Evolutionary conservation across 352 stramenopile genomes (phyloP).

Genomic region (Pythium grandisporangium): DNA sequence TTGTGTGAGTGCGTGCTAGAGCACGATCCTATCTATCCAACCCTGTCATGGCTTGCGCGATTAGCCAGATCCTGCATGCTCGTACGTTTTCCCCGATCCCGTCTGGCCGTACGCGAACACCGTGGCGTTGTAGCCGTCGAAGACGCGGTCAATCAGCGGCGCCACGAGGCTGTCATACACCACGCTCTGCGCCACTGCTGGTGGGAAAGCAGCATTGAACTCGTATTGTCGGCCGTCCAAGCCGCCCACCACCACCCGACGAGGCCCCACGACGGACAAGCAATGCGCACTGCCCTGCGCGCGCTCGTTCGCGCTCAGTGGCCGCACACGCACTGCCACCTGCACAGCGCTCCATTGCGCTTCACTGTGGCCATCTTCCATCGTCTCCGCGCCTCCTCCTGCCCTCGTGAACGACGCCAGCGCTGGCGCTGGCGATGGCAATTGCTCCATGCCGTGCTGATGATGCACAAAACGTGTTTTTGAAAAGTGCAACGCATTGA

Average conservation of each 20-base stretch:
- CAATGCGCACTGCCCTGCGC: constrained; percentile 30
- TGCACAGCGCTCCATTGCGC: constrained; percentile 24
- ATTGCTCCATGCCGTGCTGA: not conserved
- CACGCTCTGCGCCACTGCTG: constrained; percentile 19
- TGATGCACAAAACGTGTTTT: not conserved
- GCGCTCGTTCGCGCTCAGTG: constrained; percentile 26
- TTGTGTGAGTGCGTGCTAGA: too few relatives aligned
- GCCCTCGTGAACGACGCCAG: too few relatives aligned
- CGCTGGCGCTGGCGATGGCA: too few relatives aligned
- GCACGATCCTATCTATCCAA: too few relatives aligned
- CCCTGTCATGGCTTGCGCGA: constrained; percentile 9
- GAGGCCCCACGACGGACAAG: constrained; percentile 10
- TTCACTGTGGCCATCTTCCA: not conserved
- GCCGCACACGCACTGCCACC: constrained; percentile 42
- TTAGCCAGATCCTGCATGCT: not conserved
- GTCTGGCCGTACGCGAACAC: constrained; percentile 95
- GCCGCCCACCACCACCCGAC: constrained; percentile 20
- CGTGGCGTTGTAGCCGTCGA: constrained; percentile 93
- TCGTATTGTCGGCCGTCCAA: constrained; percentile 40
- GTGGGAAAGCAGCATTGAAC: constrained; percentile 74
- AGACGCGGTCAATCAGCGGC: constrained; percentile 75
- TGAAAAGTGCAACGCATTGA: not conserved
- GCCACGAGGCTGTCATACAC: constrained; percentile 50
- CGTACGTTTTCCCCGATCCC: constrained; percentile 73
- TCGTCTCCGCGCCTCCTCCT: not conserved